phyloP scores from a whole-genome alignment of 805 yeast genomes.

The Yarrowia hollandica region DNA sequence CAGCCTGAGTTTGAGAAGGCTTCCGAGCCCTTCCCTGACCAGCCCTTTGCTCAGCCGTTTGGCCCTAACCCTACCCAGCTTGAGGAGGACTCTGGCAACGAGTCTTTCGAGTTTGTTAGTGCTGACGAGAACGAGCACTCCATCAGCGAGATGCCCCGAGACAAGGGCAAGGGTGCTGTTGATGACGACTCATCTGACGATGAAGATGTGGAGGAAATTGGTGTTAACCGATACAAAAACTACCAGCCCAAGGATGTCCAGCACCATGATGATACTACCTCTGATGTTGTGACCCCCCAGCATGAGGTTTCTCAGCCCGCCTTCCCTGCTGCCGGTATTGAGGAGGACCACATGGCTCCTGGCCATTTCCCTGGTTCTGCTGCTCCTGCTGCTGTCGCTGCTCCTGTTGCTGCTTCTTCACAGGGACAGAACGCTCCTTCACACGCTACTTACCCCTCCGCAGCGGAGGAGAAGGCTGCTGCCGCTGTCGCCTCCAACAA shows the following conservation, averaged over 20 bases:
- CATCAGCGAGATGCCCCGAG: constrained; percentile 12
- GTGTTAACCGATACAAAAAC: constrained; percentile 24
- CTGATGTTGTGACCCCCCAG: constrained; percentile 45
- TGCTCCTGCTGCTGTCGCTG: constrained; percentile 33
- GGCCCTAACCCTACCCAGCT: constrained; percentile 12
- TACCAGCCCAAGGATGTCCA: constrained; percentile 24
- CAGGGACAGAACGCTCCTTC: no score
- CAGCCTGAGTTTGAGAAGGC: constrained; percentile 26
- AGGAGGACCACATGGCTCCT: constrained; percentile 43
- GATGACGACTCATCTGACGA: constrained; percentile 37
- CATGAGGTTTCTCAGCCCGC: constrained; percentile 36
- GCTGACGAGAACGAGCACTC: constrained; percentile 36
- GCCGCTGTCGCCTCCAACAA: constrained; percentile 15
- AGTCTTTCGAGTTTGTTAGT: constrained; percentile 43
- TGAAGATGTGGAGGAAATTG: constrained; percentile 37
- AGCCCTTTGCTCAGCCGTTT: constrained; percentile 7
- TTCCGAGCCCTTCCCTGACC: constrained; percentile 4
- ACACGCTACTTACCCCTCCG: constrained; percentile 29
- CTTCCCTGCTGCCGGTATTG: constrained; percentile 47
- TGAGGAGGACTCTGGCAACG: constrained; percentile 30
- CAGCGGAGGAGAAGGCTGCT: constrained; percentile 30
- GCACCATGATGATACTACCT: constrained; percentile 52
- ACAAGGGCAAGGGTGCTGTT: constrained; percentile 23
- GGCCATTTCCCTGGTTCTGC: constrained; percentile 36
- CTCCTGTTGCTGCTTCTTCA: constrained; percentile 32